Evolutionary conservation across 2,329 filamentous ascomycete species (phyloP).

Genomic region (Aspergillus sp.): DNA sequence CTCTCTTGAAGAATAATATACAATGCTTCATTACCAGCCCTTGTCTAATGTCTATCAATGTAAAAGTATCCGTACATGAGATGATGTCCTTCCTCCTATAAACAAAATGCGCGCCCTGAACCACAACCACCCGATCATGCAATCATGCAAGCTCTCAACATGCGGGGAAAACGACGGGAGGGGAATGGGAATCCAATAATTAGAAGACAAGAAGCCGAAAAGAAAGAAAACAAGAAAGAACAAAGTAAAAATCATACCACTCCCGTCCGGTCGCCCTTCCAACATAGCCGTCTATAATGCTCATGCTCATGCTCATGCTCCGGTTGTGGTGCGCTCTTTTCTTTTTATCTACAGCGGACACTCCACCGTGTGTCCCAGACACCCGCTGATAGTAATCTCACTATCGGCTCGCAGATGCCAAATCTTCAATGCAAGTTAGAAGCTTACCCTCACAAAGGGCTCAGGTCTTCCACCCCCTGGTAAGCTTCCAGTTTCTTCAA

Average conservation of each 20-base stretch:
- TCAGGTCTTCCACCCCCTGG: slow-evolving; percentile 30
- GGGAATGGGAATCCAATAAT: slow-evolving; percentile 3
- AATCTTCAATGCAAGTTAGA: not conserved
- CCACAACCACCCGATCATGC: slow-evolving; percentile 10
- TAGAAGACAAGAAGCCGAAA: slow-evolving; percentile 9
- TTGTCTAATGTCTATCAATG: slow-evolving; percentile 1
- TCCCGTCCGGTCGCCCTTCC: slow-evolving; percentile 18
- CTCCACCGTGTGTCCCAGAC: not conserved
- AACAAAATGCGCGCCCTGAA: not conserved
- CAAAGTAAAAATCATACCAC: slow-evolving; percentile 17
- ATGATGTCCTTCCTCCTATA: not conserved
- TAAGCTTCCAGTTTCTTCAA: slow-evolving; percentile 72
- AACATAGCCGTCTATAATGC: slow-evolving; percentile 27
- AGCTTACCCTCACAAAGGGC: slow-evolving; percentile 17
- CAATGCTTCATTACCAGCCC: slow-evolving; percentile 6
- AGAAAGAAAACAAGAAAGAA: slow-evolving; percentile 9
- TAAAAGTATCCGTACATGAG: not conserved
- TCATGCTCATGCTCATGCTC: slow-evolving; percentile 12
- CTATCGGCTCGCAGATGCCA: not conserved
- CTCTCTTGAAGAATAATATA: slow-evolving; percentile 1
- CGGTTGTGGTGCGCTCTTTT: slow-evolving; percentile 7
- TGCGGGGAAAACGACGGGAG: not conserved
- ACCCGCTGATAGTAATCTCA: not conserved
- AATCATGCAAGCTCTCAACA: slow-evolving; percentile 4
- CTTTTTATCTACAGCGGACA: slow-evolving; percentile 9